phyloP scores from a whole-genome alignment of 169 alveolate species.

The Cryptosporidium meleagridis region DNA sequence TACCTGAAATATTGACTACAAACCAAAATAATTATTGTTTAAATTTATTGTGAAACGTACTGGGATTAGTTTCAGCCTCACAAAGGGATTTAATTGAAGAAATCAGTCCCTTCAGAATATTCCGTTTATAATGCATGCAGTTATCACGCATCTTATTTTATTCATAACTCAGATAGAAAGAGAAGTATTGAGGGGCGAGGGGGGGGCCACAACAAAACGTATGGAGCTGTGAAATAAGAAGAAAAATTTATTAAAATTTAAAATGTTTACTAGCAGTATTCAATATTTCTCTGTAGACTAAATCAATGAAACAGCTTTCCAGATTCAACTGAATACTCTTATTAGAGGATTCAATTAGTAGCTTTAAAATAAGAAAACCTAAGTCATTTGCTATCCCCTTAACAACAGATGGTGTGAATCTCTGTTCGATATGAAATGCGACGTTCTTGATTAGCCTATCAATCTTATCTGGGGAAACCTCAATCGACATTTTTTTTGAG shows the following conservation, averaged over 20 bases:
- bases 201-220: neutral
- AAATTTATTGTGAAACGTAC: neutral
- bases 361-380: slow-evolving; percentile 5
- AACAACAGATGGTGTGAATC: slow-evolving; percentile 34
- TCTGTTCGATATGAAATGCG: neutral
- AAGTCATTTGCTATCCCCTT: neutral
- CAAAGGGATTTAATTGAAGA: slow-evolving; percentile 27
- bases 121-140: slow-evolving; percentile 7
- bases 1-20: neutral
- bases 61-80: neutral
- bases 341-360: neutral
- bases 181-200: neutral
- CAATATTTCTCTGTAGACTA: neutral
- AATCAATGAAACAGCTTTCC: neutral
- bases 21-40: neutral
- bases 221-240: neutral
- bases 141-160: neutral
- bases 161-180: neutral
- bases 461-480: neutral
- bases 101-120: neutral
- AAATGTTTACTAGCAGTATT: neutral
- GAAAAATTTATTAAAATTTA: neutral
- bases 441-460: slow-evolving; percentile 6
- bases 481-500: neutral
- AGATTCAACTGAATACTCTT: neutral